phyloP scores from a whole-genome alignment of 225 moss, liverwort and hornwort species.

The Pleurozium schreberi region DNA sequence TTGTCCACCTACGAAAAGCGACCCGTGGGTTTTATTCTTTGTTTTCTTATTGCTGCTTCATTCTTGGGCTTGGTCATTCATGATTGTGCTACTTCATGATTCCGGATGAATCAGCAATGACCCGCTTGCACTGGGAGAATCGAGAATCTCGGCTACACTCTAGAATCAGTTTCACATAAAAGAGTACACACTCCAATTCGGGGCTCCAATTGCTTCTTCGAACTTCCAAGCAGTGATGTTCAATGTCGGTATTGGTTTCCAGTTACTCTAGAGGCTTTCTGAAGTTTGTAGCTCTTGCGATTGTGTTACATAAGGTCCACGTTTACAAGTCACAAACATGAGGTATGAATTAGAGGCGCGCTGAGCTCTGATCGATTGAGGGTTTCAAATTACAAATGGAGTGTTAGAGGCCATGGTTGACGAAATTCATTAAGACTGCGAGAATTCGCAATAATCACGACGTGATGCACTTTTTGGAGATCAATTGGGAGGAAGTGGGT shows the following conservation, averaged over 20 bases:
- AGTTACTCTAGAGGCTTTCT: not conserved
- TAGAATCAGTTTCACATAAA: not conserved
- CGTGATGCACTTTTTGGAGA: not conserved
- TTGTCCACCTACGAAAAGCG: not conserved
- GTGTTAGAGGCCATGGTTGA: not conserved
- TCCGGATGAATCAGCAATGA: not conserved
- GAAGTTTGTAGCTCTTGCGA: not conserved
- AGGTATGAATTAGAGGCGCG: not conserved
- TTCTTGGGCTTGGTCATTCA: not conserved
- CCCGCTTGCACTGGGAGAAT: not conserved
- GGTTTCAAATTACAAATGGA: not conserved
- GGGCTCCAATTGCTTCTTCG: not conserved
- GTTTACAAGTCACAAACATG: not conserved
- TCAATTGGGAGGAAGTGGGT: not conserved
- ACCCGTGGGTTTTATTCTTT: not conserved
- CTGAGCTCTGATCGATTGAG: not conserved
- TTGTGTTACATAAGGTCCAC: not conserved
- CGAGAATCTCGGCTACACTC: not conserved
- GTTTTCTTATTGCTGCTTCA: not conserved
- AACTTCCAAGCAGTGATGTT: not conserved
- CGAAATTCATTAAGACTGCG: not conserved
- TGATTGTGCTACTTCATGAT: conserved; percentile 8
- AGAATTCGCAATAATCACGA: not conserved
- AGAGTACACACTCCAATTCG: not conserved
- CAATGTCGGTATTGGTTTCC: not conserved